Evolutionary conservation across 805 yeast genomes (phyloP).

Genomic region (Suhomyces kilbournensis): DNA sequence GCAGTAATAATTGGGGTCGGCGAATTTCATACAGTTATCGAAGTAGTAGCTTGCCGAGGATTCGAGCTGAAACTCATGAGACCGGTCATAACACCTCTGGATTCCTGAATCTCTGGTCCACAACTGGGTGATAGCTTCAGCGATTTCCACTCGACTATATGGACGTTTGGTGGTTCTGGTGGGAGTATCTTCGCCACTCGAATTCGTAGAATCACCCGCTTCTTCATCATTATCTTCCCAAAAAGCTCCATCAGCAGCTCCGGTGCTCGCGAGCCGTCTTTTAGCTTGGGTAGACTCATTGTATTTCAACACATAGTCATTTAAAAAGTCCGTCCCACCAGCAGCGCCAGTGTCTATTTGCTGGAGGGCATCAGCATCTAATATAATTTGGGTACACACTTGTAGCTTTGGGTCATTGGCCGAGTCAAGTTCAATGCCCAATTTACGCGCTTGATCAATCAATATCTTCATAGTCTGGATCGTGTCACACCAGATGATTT

Average conservation of each 20-base stretch:
- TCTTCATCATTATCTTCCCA: conserved; percentile 14
- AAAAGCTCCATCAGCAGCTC: conserved; percentile 27
- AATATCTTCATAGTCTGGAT: conserved; percentile 76
- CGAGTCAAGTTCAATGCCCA: conserved; percentile 63
- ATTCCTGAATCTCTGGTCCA: conserved; percentile 77
- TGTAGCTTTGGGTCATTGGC: conserved; percentile 38
- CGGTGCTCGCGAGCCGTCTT: conserved; percentile 55
- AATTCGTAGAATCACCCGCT: neutral
- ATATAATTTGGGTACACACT: conserved; percentile 46
- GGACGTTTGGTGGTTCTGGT: neutral
- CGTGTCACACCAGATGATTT: conserved; percentile 91
- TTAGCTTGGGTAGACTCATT: conserved; percentile 51
- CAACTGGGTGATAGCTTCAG: conserved; percentile 61
- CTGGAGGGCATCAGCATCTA: conserved; percentile 57
- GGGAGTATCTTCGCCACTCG: neutral
- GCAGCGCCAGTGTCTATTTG: conserved; percentile 64
- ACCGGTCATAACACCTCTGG: conserved; percentile 49
- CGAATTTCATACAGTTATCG: conserved; percentile 64
- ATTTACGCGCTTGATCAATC: conserved; percentile 68
- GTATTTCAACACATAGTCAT: conserved; percentile 62
- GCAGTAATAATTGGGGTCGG: conserved; percentile 63
- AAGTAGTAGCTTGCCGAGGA: conserved; percentile 81
- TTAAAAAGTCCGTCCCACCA: conserved; percentile 61
- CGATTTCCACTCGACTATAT: conserved; percentile 50
- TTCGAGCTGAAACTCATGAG: conserved; percentile 83